Evolutionary conservation across 495 filamentous ascomycete species (phyloP).

Genomic region (Emericellopsis terricola): DNA sequence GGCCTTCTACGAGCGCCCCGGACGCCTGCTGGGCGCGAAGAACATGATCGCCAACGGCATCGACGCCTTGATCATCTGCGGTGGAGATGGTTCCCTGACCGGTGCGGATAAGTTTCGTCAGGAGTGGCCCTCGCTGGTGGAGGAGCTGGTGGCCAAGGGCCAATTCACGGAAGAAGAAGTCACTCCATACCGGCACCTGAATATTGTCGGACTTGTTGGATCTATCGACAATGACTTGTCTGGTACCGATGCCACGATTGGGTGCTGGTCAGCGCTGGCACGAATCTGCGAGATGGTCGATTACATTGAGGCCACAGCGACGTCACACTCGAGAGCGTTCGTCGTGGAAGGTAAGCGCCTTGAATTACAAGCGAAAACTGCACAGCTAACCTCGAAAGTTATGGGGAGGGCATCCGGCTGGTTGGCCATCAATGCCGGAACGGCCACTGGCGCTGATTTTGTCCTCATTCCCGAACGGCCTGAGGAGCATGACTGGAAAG

Average conservation of each 20-base stretch:
- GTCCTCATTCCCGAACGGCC: constrained; percentile 95
- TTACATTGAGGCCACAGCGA: constrained; percentile 91
- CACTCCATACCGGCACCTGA: constrained; percentile 58
- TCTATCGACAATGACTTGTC: constrained; percentile 98
- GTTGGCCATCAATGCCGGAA: constrained; percentile 92
- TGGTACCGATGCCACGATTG: constrained; percentile 93
- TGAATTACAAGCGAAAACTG: no score
- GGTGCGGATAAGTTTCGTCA: constrained; percentile 84
- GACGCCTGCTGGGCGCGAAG: constrained; percentile 70
- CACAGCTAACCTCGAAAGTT: no score
- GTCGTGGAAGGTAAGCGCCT: no score
- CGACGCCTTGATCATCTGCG: constrained; percentile 89
- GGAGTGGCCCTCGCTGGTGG: constrained; percentile 76
- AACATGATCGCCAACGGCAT: constrained; percentile 88
- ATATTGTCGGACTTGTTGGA: constrained; percentile 91
- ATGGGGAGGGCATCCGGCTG: constrained; percentile 99
- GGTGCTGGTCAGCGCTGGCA: constrained; percentile 81
- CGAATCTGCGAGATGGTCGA: constrained; percentile 91
- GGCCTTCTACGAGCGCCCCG: constrained; percentile 72
- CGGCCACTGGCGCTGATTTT: constrained; percentile 91
- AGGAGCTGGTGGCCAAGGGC: constrained; percentile 57
- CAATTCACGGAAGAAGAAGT: constrained; percentile 53
- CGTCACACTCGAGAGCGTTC: constrained; percentile 92
- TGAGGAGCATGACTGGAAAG: constrained; percentile 68
- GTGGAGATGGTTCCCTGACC: constrained; percentile 93